A percentile compares a stretch with the other conserved stretches of the same genome.
Conservation (phyloP, 306 rosid genomes). For the cucumber (Cucumis sativus) region Cucumber_9930_V3 NC_026660.2:4381001-4381500, state of each 20-base stretch:
- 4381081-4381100: too few relatives aligned
- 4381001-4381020: too few relatives aligned
- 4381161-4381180: neutral
- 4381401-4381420: neutral
- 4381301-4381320: neutral
- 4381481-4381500: conserved; percentile 71
- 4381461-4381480: conserved; percentile 70
- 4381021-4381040: too few relatives aligned
- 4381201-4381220: neutral
- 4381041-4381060: too few relatives aligned
- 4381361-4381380: conserved; percentile 5
- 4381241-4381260: neutral
- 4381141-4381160: neutral
- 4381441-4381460: conserved; percentile 61
- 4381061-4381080: too few relatives aligned
- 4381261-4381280: neutral
- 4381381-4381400: neutral
- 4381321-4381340: neutral
- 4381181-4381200: neutral
- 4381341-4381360: neutral
- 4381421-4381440: conserved; percentile 38
- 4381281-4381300: neutral
- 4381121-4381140: too few relatives aligned
- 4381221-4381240: neutral
- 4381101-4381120: too few relatives aligned